phyloP scores from a whole-genome alignment of 1,284 basidiomycete species.

The Sanghuangporus weigelae region DNA sequence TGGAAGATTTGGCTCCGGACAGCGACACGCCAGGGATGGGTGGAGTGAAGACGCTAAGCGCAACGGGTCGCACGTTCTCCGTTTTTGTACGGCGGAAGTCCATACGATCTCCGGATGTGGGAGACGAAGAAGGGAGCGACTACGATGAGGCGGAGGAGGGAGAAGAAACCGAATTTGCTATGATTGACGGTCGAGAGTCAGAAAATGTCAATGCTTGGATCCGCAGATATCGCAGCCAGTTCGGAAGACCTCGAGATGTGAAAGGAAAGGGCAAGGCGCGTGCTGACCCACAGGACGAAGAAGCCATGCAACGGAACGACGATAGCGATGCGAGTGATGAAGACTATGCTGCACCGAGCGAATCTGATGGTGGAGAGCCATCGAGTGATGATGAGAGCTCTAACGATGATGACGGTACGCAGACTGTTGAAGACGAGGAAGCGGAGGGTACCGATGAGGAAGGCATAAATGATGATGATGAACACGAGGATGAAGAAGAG shows the following conservation, averaged over 20 bases:
- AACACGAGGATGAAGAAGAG: constrained; percentile 29
- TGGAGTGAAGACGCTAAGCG: constrained; percentile 57
- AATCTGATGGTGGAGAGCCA: constrained; percentile 21
- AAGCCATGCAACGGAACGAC: constrained; percentile 8
- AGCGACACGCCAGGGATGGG: constrained; percentile 30
- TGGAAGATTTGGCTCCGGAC: constrained; percentile 48
- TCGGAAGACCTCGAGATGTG: constrained; percentile 39
- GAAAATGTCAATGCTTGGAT: constrained; percentile 63
- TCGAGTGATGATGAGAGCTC: constrained; percentile 15
- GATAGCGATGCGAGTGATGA: constrained; percentile 19
- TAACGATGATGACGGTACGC: constrained; percentile 9
- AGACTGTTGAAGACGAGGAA: constrained; percentile 9
- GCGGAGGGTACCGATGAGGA: constrained; percentile 22
- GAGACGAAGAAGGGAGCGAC: constrained; percentile 25
- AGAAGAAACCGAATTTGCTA: constrained; percentile 60
- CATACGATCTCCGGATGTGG: not conserved
- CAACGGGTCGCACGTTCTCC: constrained; percentile 62
- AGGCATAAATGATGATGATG: constrained; percentile 22
- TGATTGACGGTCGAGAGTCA: constrained; percentile 66
- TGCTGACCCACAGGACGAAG: constrained; percentile 21
- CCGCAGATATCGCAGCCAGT: constrained; percentile 46
- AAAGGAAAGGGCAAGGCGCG: constrained; percentile 17
- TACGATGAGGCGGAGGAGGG: constrained; percentile 34
- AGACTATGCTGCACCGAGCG: constrained; percentile 17
- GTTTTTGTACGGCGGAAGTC: constrained; percentile 45